Evolutionary conservation across 805 yeast genomes (phyloP), one percentile per base, ranked within the genome.

Genomic region (Candida railenensis): DNA sequence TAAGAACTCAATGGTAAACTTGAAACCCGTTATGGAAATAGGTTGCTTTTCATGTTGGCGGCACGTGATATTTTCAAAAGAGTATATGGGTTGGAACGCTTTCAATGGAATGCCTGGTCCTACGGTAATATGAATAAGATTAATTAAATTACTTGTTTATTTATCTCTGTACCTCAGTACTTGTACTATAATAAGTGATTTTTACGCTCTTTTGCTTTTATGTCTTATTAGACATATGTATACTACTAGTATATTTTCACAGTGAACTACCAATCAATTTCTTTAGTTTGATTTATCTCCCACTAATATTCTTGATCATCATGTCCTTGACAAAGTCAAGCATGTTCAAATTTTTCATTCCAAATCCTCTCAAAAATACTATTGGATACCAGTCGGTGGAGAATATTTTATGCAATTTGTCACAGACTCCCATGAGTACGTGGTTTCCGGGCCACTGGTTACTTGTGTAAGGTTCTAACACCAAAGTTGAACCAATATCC

Each of bases 321-420:
- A 82, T 58, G 51, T 83, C 82, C 66, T 92, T 92, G 43, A 89
- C 62, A 47, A 82, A 76, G 2, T 78, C 81, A 25, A 88, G 51
- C 40, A 71, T 72, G 62, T 92, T 86, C 37, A 90, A 74, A 1
- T 82, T 53, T 47, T 82, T 82, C 54, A 92, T 76, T 0, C 99
- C 99, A 21, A 83, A 54, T 1, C 92, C 80, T 56, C 98, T 75
- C 28, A 83, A 66, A 37, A 80, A 76, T 25, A 91, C 97, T 3
- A 92, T 54, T 1, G 97, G 96, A 39, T 74, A 73, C 48, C 74
- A 78, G 52, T 83, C 88, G 1, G 87, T 83, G 4, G 89, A 74
- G 60, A 91, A 92, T 21, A 94, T 67, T 66, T 92, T 94, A 67
- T 91, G 96, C 49, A 94, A 68, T 65, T 90, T 90, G 65, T 94